Base-by-base conservation (phyloP, 768 basidiomycete genomes). In the Mycena epipterygia region DNA sequence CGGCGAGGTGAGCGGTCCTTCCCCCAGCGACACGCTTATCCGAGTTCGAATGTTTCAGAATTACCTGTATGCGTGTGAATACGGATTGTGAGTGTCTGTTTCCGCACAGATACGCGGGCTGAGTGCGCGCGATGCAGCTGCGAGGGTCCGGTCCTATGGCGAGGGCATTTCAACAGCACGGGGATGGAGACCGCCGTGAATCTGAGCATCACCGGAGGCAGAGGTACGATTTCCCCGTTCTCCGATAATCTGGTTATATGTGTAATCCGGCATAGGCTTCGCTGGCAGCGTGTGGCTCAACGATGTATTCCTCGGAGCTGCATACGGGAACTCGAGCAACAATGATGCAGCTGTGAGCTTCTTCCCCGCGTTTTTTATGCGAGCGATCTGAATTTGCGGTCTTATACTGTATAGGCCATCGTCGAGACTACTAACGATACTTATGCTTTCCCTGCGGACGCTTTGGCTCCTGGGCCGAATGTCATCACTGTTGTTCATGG, bases 281-380 rank as follows among this genome's bases (percentile, higher is more conserved):
- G 89, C 89, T 33, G 89, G 88, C 12, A 88, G 87, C n/a, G 84
- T 90, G 25, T 90, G 88, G 85, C 76, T 90, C 59, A 90, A 90
- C 71, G 78, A 87, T 68, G 75, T 81, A 5, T 89, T 90, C 77
- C 72, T 90, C 59, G 80, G 78, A 12, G 87, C 88, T 7, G 84
- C 88, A 0, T 87, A 83, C 64, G 88, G 87, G 73, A 89, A 88
- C 52, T 68, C 67, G 39, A 68, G 67, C 41, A 68, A 68, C 37
- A 68, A 68, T 23, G 29, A 68, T 68, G 59, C 32, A 27, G 23
- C 23, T 29, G 88, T 88, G 69, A 63, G 81, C 29, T 19, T 33
- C 21, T 71, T 39, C 48, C 33, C 29, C 51, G 5, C 4, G 4
- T 32, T 32, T 51, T 44, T 60, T n/a, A 5, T n/a, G 33, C 41